Evolutionary conservation across 2,329 filamentous ascomycete genomes (phyloP).

Genomic region (Clarireedia hainanense): DNA sequence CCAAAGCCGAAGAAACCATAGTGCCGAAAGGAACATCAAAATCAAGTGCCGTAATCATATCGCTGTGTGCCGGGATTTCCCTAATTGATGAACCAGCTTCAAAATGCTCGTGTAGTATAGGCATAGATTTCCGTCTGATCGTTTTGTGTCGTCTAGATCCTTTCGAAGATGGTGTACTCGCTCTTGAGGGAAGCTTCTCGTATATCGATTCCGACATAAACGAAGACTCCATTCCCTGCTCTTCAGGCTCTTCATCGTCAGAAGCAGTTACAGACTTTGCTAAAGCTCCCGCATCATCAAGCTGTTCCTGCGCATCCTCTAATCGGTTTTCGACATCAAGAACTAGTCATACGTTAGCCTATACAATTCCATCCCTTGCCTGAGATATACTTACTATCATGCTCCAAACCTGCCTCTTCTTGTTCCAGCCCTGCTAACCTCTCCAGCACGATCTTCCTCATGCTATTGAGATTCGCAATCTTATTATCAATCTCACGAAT

Average conservation of each 20-base stretch:
- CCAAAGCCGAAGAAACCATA: conserved; percentile 83
- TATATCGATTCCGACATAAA: conserved; percentile 99
- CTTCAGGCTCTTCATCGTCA: conserved; percentile 40
- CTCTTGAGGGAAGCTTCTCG: conserved; percentile 66
- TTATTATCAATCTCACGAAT: conserved; percentile 97
- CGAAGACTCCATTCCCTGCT: conserved; percentile 39
- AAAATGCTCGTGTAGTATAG: conserved; percentile 91
- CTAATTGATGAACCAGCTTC: conserved; percentile 82
- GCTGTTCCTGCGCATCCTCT: conserved; percentile 52
- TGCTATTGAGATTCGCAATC: conserved; percentile 83
- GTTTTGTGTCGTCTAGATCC: conserved; percentile 46
- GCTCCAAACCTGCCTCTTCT: conserved; percentile 83
- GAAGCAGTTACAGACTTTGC: conserved; percentile 44
- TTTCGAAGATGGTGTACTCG: conserved; percentile 38
- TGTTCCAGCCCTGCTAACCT: conserved; percentile 79
- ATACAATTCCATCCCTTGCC: not conserved
- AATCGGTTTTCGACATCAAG: conserved; percentile 54
- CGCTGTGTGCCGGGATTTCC: conserved; percentile 81
- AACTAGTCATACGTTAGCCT: conserved; percentile 36
- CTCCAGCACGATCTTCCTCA: conserved; percentile 87
- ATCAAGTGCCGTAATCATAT: conserved; percentile 82
- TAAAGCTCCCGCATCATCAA: conserved; percentile 50
- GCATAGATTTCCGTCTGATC: conserved; percentile 74
- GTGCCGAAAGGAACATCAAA: conserved; percentile 97
- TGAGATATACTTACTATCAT: conserved; percentile 57